Conservation (phyloP, 176 grass and related monocot genomes). For the Triticum timopheevii region DNA sequence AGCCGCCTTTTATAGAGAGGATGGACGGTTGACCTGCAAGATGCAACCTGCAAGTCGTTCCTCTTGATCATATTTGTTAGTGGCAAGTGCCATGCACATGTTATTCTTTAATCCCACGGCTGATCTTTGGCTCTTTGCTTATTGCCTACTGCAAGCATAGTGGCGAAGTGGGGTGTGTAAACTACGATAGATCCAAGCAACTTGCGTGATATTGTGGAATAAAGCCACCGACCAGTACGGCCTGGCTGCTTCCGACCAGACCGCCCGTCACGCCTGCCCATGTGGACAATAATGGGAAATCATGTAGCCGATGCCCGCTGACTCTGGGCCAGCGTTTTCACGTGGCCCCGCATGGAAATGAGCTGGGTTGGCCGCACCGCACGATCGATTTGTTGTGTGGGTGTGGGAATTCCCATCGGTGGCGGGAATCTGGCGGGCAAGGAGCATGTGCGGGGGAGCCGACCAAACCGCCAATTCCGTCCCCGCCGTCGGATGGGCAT, state of each 20-base stretch:
- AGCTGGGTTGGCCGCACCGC: neutral
- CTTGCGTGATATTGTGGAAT: constrained; percentile 11
- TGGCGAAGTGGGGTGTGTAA: neutral
- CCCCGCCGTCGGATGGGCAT: constrained; percentile 41
- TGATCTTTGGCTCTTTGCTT: neutral
- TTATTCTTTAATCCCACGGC: neutral
- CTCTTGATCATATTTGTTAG: neutral
- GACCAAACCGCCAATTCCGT: constrained; percentile 42
- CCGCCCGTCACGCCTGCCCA: neutral
- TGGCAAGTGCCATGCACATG: constrained; percentile 10
- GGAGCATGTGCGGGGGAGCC: constrained; percentile 23
- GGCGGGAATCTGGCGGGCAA: constrained; percentile 23
- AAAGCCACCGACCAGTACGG: constrained; percentile 50
- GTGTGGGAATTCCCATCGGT: neutral
- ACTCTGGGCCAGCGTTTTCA: rapidly evolving
- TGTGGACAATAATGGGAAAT: neutral
- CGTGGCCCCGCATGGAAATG: constrained; percentile 9
- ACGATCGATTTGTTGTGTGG: neutral
- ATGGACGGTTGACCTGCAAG: neutral
- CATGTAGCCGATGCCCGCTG: neutral
- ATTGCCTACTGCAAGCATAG: neutral
- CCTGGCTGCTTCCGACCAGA: neutral
- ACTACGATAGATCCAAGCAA: neutral
- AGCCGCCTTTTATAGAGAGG: constrained; percentile 2
- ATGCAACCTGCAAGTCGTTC: neutral